Conservation (phyloP, 1,139 yeast species). For the Maudiozyma humilis region DNA sequence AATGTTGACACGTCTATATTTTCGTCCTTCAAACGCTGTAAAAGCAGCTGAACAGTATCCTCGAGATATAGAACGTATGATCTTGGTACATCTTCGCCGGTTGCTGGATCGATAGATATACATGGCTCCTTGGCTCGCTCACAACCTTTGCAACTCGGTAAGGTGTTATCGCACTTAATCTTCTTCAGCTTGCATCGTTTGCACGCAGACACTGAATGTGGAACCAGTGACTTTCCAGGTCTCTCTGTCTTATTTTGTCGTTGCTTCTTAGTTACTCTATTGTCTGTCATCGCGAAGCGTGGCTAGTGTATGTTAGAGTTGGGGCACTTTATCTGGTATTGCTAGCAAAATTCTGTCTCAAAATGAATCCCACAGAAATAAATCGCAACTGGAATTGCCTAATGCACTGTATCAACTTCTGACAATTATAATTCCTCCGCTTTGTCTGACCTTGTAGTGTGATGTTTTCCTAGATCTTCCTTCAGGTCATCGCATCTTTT, state of each 20-base stretch:
- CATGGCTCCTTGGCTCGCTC: slow-evolving; percentile 62
- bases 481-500: not conserved
- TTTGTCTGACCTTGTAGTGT: no score
- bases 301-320: not conserved
- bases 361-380: no score
- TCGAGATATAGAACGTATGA: slow-evolving; percentile 72
- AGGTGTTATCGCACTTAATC: slow-evolving; percentile 73
- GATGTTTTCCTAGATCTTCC: not conserved
- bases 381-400: no score
- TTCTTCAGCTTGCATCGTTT: slow-evolving; percentile 73
- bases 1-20: slow-evolving; percentile 34
- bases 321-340: no score
- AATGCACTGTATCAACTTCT: no score
- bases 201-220: slow-evolving; percentile 69
- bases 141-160: slow-evolving; percentile 72
- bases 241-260: not conserved
- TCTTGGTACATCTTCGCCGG: slow-evolving; percentile 80
- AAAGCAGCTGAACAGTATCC: slow-evolving; percentile 50
- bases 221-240: slow-evolving; percentile 7
- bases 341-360: no score
- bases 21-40: slow-evolving; percentile 38
- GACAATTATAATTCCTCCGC: no score
- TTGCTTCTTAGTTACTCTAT: not conserved
- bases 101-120: slow-evolving; percentile 77
- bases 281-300: not conserved